A percentile compares a stretch with the other conserved stretches of the same genome.
Conservation (phyloP, 2,329 filamentous ascomycete genomes). For the Eutypa lata region DNA sequence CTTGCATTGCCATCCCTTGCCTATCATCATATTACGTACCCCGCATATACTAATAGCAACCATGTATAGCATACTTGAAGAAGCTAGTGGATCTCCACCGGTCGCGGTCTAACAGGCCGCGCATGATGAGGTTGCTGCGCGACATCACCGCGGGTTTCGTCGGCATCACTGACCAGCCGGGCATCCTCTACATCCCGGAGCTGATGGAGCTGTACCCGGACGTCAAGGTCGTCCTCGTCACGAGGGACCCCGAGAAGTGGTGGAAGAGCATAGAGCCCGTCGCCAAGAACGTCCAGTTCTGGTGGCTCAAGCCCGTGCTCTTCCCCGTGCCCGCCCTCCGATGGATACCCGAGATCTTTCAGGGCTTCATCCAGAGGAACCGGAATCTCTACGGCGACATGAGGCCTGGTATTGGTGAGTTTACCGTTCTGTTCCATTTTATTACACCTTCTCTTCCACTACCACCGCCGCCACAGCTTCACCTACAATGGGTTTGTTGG, state of each 20-base stretch:
- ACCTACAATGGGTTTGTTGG: no score
- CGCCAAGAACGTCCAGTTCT: constrained; percentile 8
- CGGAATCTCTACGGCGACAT: constrained; percentile 3
- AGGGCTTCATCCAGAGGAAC: constrained; percentile 3
- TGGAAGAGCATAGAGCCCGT: constrained; percentile 26
- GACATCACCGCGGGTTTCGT: constrained; percentile 40
- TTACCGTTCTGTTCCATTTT: neutral
- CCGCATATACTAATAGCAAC: neutral
- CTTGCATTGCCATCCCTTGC: no score
- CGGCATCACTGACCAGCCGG: constrained; percentile 43
- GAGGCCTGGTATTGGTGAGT: constrained; percentile 5
- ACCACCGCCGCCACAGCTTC: no score
- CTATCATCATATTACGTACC: no score
- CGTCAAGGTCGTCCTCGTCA: constrained; percentile 43
- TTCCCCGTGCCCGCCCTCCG: constrained; percentile 5
- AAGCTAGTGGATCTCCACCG: neutral
- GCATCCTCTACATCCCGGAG: constrained; percentile 39
- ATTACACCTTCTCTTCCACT: neutral
- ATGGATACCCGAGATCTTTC: constrained; percentile 4
- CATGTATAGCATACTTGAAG: neutral
- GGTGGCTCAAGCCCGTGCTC: constrained; percentile 8
- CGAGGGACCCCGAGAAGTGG: constrained; percentile 34
- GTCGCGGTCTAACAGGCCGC: constrained; percentile 17
- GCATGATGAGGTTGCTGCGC: constrained; percentile 30
- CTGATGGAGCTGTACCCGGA: constrained; percentile 46